Evolutionary conservation across 768 basidiomycete species (phyloP).

Genomic region (Xerocomellus amylosporus): DNA sequence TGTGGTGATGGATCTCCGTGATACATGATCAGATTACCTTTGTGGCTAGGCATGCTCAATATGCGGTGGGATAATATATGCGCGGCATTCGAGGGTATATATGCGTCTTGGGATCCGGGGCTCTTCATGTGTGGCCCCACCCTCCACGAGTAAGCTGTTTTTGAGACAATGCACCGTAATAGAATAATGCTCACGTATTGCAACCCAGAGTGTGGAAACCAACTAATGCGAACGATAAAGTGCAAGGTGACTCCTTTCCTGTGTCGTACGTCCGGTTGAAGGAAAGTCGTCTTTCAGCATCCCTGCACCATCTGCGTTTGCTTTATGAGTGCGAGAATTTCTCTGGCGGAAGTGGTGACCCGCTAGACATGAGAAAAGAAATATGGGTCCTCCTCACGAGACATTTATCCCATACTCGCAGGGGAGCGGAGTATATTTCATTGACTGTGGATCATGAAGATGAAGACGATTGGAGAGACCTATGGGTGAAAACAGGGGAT

Average conservation of each 20-base stretch:
- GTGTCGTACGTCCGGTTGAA: not conserved
- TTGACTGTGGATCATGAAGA: conserved; percentile 44
- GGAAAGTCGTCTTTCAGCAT: conserved; percentile 28
- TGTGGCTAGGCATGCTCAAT: conserved; percentile 42
- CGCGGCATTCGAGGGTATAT: conserved; percentile 72
- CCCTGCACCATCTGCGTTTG: conserved; percentile 40
- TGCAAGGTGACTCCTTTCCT: conserved; percentile 34
- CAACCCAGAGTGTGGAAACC: conserved; percentile 41
- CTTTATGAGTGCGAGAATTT: conserved; percentile 31
- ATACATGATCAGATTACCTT: not conserved
- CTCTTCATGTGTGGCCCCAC: conserved; percentile 47
- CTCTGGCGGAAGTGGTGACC: not conserved
- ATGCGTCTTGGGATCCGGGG: conserved; percentile 82
- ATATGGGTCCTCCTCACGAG: conserved; percentile 82
- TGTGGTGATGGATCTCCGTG: not conserved
- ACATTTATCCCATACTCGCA: conserved; percentile 62
- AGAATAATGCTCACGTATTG: not conserved
- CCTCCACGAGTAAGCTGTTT: conserved; percentile 64
- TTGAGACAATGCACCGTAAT: not conserved
- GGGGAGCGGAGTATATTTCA: conserved; percentile 66
- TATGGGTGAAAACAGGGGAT: conserved; percentile 26
- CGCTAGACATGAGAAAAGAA: conserved; percentile 36
- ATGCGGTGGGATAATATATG: conserved; percentile 80
- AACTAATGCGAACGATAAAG: conserved; percentile 36
- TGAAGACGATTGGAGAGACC: conserved; percentile 32